phyloP scores from a whole-genome alignment of 495 filamentous ascomycete species.

The Neurospora sp. region DNA sequence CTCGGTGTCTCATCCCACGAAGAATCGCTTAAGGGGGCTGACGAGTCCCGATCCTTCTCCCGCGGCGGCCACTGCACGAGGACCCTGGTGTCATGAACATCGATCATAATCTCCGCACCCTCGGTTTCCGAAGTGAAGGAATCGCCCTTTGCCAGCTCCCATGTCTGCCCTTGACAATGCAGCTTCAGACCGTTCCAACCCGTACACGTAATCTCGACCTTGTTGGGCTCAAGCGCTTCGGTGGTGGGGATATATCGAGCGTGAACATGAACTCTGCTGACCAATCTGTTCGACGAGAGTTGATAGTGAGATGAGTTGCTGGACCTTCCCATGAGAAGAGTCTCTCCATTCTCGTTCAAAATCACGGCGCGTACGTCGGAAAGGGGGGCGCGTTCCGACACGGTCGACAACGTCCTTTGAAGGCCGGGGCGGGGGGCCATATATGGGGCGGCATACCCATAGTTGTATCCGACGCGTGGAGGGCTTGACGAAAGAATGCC shows the following conservation, averaged over 20 bases:
- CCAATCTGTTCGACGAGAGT: conserved; percentile 78
- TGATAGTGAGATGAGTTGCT: conserved; percentile 89
- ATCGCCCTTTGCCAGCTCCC: conserved; percentile 79
- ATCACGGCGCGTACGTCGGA: conserved; percentile 69
- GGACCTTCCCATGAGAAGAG: conserved; percentile 77
- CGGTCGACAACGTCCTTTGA: conserved; percentile 52
- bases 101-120: conserved; percentile 84
- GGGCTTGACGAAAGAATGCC: conserved; percentile 87
- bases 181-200: conserved; percentile 95
- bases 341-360: conserved; percentile 73
- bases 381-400: conserved; percentile 77
- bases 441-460: not conserved
- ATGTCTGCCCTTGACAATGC: conserved; percentile 81
- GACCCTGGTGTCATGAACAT: conserved; percentile 88
- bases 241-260: conserved; percentile 66
- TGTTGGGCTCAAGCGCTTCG: conserved; percentile 51
- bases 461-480: conserved; percentile 34
- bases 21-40: conserved; percentile 54
- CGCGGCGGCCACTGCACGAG: conserved; percentile 74
- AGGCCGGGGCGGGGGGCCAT: conserved; percentile 43
- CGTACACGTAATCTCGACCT: conserved; percentile 77
- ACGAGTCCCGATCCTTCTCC: conserved; percentile 48
- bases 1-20: conserved; percentile 56
- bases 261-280: conserved; percentile 87
- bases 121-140: conserved; percentile 86